Base-by-base conservation (phyloP, 2,329 filamentous ascomycete species). In the Lachnellula suecica region DNA sequence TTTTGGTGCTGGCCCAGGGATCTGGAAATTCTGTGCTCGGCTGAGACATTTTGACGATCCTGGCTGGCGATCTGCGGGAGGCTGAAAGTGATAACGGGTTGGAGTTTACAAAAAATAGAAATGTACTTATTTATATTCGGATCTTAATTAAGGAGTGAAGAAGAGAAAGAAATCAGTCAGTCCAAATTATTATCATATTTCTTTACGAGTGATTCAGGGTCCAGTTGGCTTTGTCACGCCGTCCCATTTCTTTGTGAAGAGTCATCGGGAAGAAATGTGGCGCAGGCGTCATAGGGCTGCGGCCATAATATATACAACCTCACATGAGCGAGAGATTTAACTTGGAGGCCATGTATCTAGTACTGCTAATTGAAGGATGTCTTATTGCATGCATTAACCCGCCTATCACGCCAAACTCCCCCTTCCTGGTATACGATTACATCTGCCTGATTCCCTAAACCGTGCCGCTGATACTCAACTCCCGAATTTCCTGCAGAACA, bases 401-500 rank as follows among this genome's bases (percentile, higher is more conserved):
- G n/a, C 54, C 54, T 38, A 45, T 29, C 47, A 57, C 60, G 51
- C 60, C 60, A 29, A 43, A 59, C 59, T 60, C 58, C 61, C 40
- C 22, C 20, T 10, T 10, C 19, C 35, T 52, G 47, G 27, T 46
- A 53, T 55, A 46, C 42, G 47, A 38, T 25, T 43, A 35, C 31
- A 29, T 43, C 37, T 23, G 13, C 42, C 11, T n/a, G 17, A 35
- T 37, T 47, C 25, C 52, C 70, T 71, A 87, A 49, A 87, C 83
- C 3, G 83, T 86, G 41, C 84, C 84, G 63, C 83, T 87, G 77
- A 99, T 99, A 73, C 93, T 97, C 72, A 99, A 72, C 73, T 97
- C 94, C 60, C 94, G 80, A 71, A 99, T 99, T 77, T 99, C 92
- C 68, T 97, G 92, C 72, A 99, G 70, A 38, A 97, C 94, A 72